phyloP scores from a whole-genome alignment of 306 rosid genomes.

The Morella rubra region DNA sequence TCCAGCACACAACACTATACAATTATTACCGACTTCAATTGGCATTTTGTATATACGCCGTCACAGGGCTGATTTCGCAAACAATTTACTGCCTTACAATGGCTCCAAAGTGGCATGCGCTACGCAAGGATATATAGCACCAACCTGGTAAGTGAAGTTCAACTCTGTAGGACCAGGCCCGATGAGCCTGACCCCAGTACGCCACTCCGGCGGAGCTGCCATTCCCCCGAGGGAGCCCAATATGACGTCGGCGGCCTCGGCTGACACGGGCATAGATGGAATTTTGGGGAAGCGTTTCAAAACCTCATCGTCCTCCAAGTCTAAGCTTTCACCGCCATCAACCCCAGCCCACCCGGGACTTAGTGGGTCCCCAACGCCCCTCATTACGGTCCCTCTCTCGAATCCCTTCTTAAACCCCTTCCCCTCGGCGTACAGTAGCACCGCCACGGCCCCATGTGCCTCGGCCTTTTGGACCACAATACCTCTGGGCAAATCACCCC shows the following conservation, averaged over 20 bases:
- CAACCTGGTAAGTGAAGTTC: slow-evolving; percentile 85
- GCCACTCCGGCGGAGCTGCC: slow-evolving; percentile 51
- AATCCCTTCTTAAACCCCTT: slow-evolving; percentile 64
- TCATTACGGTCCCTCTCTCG: slow-evolving; percentile 90
- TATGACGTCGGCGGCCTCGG: slow-evolving; percentile 54
- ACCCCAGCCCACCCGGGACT: slow-evolving; percentile 89
- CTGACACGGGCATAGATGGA: slow-evolving; percentile 84
- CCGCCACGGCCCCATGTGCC: slow-evolving; percentile 67
- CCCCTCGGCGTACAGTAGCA: slow-evolving; percentile 52
- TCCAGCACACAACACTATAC: neutral
- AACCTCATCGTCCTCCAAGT: slow-evolving; percentile 58
- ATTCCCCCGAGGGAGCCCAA: slow-evolving; percentile 51
- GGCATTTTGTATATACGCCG: neutral
- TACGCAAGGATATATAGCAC: slow-evolving; percentile 17
- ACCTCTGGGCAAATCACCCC: slow-evolving; percentile 55
- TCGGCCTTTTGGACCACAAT: slow-evolving; percentile 71
- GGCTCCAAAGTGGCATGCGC: too few relatives aligned
- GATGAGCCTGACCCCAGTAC: slow-evolving; percentile 35
- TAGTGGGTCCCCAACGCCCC: slow-evolving; percentile 90
- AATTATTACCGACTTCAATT: slow-evolving; percentile 18
- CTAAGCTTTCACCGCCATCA: slow-evolving; percentile 68
- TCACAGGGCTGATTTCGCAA: too few relatives aligned
- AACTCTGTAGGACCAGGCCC: slow-evolving; percentile 83
- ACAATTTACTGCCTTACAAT: too few relatives aligned
- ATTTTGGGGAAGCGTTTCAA: slow-evolving; percentile 78